phyloP scores from a whole-genome alignment of 2,329 filamentous ascomycete genomes.

The Metarhizium brunneum region DNA sequence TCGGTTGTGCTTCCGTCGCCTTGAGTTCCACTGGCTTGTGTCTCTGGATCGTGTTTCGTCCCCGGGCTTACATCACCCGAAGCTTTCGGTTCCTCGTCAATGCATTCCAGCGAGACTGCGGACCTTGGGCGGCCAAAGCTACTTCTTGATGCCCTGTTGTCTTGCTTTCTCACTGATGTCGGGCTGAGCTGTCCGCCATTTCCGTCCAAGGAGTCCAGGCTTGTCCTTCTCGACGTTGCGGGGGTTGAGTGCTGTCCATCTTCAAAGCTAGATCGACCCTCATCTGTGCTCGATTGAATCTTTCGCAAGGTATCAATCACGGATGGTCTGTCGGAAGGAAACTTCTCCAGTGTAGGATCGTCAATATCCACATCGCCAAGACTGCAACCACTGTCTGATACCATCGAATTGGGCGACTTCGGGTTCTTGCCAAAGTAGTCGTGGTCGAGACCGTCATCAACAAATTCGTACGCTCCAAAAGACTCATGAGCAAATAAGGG shows the following conservation, averaged over 20 bases:
- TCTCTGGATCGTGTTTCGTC: not conserved
- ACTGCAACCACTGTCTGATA: constrained; percentile 11
- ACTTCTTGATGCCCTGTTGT: constrained; percentile 22
- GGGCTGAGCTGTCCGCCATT: constrained; percentile 24
- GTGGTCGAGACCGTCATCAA: constrained; percentile 22
- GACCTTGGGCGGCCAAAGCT: constrained; percentile 27
- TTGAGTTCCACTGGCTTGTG: not conserved
- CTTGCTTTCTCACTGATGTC: constrained; percentile 19
- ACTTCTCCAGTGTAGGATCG: constrained; percentile 39
- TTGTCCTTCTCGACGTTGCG: constrained; percentile 22
- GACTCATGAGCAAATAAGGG: constrained; percentile 40
- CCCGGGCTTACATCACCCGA: not conserved
- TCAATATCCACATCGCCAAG: constrained; percentile 24
- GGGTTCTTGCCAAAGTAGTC: constrained; percentile 12
- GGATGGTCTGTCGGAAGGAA: constrained; percentile 34
- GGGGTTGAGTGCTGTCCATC: constrained; percentile 26
- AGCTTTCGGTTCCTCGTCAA: constrained; percentile 33
- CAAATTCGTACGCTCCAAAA: constrained; percentile 30
- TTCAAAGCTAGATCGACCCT: constrained; percentile 28
- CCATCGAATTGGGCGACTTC: constrained; percentile 10
- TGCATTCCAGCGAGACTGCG: constrained; percentile 34
- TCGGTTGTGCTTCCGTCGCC: constrained; percentile 17
- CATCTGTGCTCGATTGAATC: constrained; percentile 33
- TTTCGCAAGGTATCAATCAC: constrained; percentile 37
- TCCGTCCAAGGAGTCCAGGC: constrained; percentile 29